These are phyloP conservation scores for Emergomyces pasteurianus DNA, from an alignment of 2,329 filamentous ascomycete species.

Conservation along the genomic window DNA sequence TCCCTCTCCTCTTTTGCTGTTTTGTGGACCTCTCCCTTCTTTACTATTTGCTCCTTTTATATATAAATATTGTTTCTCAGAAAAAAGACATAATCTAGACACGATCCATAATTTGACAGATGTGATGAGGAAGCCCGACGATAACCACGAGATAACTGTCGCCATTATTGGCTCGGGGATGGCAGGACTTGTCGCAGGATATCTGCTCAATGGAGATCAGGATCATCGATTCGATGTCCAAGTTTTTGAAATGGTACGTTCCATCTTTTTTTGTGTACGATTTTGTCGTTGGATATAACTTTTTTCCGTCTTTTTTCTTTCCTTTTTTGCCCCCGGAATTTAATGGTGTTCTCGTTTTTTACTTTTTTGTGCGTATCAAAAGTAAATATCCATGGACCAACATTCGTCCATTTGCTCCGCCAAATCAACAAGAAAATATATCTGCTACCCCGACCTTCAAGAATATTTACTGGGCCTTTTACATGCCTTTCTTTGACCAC, in stretches of 20 bases:
- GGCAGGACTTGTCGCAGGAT: conserved; percentile 37
- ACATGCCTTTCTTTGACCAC: background rate
- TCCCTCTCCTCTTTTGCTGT: background rate
- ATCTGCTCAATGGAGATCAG: conserved; percentile 32
- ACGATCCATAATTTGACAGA: background rate
- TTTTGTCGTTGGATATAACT: too few relatives aligned
- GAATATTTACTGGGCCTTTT: too few relatives aligned
- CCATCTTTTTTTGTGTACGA: background rate
- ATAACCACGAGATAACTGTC: conserved; percentile 18
- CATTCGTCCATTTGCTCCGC: too few relatives aligned
- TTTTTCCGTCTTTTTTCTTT: too few relatives aligned
- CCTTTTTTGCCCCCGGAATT: background rate
- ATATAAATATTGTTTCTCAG: background rate
- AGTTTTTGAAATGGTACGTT: conserved; percentile 35
- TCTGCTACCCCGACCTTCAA: too few relatives aligned
- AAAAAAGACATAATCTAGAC: background rate
- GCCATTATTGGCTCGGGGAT: conserved; percentile 40
- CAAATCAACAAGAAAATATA: too few relatives aligned
- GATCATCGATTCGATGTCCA: conserved; percentile 31
- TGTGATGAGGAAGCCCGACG: background rate
- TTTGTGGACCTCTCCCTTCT: background rate
- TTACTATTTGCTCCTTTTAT: background rate
- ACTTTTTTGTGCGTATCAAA: background rate
- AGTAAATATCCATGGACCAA: too few relatives aligned
- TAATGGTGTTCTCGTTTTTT: background rate